These are phyloP conservation scores for Mortierella sp. DNA, from an alignment of 371 early-diverging fungal genomes.

Conservation along the genomic window DNA sequence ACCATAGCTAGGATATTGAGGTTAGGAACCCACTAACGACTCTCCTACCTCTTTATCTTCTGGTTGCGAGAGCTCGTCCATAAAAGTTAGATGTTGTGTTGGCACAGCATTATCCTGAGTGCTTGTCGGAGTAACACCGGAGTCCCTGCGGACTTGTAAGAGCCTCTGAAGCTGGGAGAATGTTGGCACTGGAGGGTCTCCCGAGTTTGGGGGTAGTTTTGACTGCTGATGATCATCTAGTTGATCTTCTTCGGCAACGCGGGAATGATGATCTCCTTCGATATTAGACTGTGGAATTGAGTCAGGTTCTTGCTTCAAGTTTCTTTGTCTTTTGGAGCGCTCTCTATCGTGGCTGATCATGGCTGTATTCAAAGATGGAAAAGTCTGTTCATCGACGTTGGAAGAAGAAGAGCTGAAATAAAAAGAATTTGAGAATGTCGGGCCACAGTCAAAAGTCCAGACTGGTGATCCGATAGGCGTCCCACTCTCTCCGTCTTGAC, in stretches of 20 bases:
- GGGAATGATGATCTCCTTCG: background rate
- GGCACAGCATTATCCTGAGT: background rate
- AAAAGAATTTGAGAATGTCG: constrained; percentile 25
- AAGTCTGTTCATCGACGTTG: constrained; percentile 24
- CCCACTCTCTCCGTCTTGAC: background rate
- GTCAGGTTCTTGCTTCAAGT: background rate
- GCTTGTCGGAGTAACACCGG: background rate
- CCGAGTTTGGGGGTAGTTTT: background rate
- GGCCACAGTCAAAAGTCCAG: constrained; percentile 52
- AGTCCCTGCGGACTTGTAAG: constrained; percentile 16
- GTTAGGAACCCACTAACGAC: background rate
- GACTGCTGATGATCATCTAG: background rate
- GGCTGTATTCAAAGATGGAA: constrained; percentile 32
- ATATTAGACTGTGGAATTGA: background rate
- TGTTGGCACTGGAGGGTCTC: constrained; percentile 14
- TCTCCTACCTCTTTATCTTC: background rate
- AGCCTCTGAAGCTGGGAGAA: constrained; percentile 37
- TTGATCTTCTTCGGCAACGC: background rate
- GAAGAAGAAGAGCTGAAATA: constrained; percentile 8
- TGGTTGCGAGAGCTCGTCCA: background rate
- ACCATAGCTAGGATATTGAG: background rate
- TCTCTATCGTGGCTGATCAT: constrained; percentile 27
- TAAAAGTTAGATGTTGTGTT: constrained; percentile 6
- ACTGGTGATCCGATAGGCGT: constrained; percentile 33
- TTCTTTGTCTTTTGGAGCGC: background rate